Conservation (phyloP, 2,329 filamentous ascomycete species). For the Elsinoe perseae region DNA sequence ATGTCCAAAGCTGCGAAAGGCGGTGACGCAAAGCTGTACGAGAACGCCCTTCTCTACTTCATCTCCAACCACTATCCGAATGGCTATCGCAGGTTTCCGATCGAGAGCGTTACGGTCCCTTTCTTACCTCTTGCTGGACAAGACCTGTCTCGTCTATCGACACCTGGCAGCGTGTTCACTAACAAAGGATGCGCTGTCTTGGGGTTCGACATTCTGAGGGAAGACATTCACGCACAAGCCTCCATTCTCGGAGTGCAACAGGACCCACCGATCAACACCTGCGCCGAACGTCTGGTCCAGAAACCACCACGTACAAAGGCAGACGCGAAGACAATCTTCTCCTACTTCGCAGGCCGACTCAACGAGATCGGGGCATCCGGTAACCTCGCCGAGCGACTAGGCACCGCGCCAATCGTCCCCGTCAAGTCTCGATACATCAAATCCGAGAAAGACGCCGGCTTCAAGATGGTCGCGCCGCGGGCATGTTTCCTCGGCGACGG, state of each 20-base stretch:
- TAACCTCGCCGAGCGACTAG: conserved; percentile 52
- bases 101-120: conserved; percentile 39
- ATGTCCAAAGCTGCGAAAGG: conserved; percentile 57
- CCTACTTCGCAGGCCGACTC: conserved; percentile 72
- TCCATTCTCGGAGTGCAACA: conserved; percentile 76
- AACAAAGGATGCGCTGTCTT: conserved; percentile 70
- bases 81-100: conserved; percentile 60
- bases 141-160: conserved; percentile 48
- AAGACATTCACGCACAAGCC: conserved; percentile 71
- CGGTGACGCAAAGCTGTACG: conserved; percentile 49
- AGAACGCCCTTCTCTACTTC: conserved; percentile 71
- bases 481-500: conserved; percentile 71
- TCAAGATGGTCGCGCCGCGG: conserved; percentile 58
- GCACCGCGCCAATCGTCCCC: conserved; percentile 64
- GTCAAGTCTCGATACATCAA: conserved; percentile 35
- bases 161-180: conserved; percentile 71
- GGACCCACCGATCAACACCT: conserved; percentile 71
- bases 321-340: conserved; percentile 66
- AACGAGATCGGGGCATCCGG: conserved; percentile 57
- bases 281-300: conserved; percentile 63
- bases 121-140: conserved; percentile 59
- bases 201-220: conserved; percentile 69
- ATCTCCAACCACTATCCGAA: conserved; percentile 71
- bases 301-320: conserved; percentile 60
- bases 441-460: conserved; percentile 36